A percentile compares a stretch with the other conserved stretches of the same genome.
Evolutionary conservation across 768 basidiomycete genomes (phyloP).

Genomic region (Sarcodon sp.): DNA sequence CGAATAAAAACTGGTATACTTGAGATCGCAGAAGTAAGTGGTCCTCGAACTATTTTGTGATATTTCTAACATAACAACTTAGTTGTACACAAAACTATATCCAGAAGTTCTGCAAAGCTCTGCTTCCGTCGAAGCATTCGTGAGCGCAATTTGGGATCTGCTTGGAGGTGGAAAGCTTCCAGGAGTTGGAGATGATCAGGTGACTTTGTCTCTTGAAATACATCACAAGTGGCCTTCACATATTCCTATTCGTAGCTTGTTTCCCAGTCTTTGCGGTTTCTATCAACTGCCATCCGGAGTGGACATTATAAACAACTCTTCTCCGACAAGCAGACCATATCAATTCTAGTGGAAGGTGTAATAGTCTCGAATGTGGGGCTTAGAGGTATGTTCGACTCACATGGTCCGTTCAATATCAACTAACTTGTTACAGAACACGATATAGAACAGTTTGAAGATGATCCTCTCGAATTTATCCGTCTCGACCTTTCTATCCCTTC

Average conservation of each 20-base stretch:
- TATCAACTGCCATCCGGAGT: slow-evolving; percentile 85
- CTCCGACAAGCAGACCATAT: slow-evolving; percentile 69
- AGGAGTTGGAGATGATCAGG: slow-evolving; percentile 63
- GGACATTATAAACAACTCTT: slow-evolving; percentile 76
- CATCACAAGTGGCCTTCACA: background rate
- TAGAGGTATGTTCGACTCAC: slow-evolving; percentile 28
- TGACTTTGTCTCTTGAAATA: slow-evolving; percentile 18
- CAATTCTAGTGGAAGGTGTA: slow-evolving; percentile 76
- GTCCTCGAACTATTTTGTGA: slow-evolving; percentile 1
- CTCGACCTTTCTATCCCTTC: slow-evolving; percentile 62
- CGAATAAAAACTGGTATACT: slow-evolving; percentile 83
- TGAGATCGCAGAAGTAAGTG: slow-evolving; percentile 75
- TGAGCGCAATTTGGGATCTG: slow-evolving; percentile 84
- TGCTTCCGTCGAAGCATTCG: slow-evolving; percentile 55
- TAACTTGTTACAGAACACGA: slow-evolving; percentile 47
- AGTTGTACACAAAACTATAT: slow-evolving; percentile 78
- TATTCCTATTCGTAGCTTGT: slow-evolving; percentile 44
- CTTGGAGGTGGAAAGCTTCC: slow-evolving; percentile 61
- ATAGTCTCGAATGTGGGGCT: slow-evolving; percentile 89
- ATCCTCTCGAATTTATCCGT: slow-evolving; percentile 90
- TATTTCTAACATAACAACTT: slow-evolving; percentile 1
- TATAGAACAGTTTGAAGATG: slow-evolving; percentile 93
- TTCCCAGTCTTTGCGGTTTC: slow-evolving; percentile 80
- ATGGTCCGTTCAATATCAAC: background rate
- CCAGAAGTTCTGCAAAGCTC: slow-evolving; percentile 62